Conservation (phyloP, 2,329 filamentous ascomycete species). For the Teratosphaeria gauchensis region DNA sequence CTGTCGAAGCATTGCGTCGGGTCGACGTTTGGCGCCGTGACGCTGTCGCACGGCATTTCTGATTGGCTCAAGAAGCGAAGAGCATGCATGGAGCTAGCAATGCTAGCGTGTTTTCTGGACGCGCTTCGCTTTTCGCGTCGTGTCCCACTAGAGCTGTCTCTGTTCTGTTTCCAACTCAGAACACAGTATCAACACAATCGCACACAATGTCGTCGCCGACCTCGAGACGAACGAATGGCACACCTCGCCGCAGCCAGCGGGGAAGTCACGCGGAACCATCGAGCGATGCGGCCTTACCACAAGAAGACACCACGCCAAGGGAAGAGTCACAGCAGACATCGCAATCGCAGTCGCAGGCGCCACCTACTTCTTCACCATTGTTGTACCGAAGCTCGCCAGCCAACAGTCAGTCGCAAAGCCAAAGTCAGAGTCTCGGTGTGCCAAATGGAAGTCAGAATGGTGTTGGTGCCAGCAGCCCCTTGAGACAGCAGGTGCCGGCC, state of each 20-base stretch:
- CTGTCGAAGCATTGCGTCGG: neutral
- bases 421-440: slow-evolving; percentile 17
- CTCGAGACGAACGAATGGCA: neutral
- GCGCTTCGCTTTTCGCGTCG: neutral
- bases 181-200: neutral
- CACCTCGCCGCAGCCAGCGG: slow-evolving; percentile 26
- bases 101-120: neutral
- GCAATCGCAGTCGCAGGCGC: slow-evolving; percentile 16
- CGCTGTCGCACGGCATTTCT: neutral
- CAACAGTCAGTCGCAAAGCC: slow-evolving; percentile 30
- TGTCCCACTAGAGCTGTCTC: neutral
- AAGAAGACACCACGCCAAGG: slow-evolving; percentile 37
- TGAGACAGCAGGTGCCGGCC: slow-evolving; percentile 26
- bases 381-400: slow-evolving; percentile 60
- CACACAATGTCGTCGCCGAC: neutral
- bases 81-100: neutral
- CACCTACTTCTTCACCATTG: slow-evolving; percentile 62
- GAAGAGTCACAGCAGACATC: slow-evolving; percentile 36
- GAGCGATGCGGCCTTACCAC: slow-evolving; percentile 28
- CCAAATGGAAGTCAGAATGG: slow-evolving; percentile 25
- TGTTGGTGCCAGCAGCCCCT: slow-evolving; percentile 41
- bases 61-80: neutral
- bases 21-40: neutral
- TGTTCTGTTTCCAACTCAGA: neutral
- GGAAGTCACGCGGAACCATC: slow-evolving; percentile 46